These are phyloP conservation scores for Aleurites moluccanus DNA, from an alignment of 441 rosid species.

Conservation along the genomic window DNA sequence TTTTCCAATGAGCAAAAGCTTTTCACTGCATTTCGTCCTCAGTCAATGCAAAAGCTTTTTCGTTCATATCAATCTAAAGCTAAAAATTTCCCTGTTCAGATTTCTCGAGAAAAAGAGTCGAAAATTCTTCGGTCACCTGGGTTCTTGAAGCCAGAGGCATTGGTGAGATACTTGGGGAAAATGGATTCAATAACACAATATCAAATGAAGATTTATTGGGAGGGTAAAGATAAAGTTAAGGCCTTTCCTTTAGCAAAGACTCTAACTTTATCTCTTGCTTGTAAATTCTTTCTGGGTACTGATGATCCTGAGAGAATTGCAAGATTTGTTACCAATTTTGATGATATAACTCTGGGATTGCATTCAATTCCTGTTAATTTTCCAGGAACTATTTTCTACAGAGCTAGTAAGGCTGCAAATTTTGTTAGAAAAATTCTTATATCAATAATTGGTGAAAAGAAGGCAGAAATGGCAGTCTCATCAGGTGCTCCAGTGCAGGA, in stretches of 20 bases:
- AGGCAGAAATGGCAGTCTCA: not conserved
- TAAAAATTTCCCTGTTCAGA: not conserved
- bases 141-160: slow-evolving; percentile 35
- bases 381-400: slow-evolving; percentile 32
- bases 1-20: slow-evolving; percentile 38
- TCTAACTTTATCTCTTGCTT: slow-evolving; percentile 29
- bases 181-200: slow-evolving; percentile 33
- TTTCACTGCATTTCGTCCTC: slow-evolving; percentile 33
- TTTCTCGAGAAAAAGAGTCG: slow-evolving; percentile 10
- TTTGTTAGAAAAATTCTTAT: slow-evolving; percentile 24
- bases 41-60: slow-evolving; percentile 38
- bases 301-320: slow-evolving; percentile 27
- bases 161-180: slow-evolving; percentile 27
- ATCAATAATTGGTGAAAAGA: not conserved
- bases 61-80: slow-evolving; percentile 13
- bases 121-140: slow-evolving; percentile 18
- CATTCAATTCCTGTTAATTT: slow-evolving; percentile 29
- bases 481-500: slow-evolving; percentile 23
- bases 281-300: slow-evolving; percentile 30
- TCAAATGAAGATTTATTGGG: slow-evolving; percentile 26
- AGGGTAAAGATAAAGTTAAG: slow-evolving; percentile 23
- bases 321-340: slow-evolving; percentile 24
- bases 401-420: slow-evolving; percentile 25
- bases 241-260: slow-evolving; percentile 26
- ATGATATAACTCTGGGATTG: slow-evolving; percentile 27